These are phyloP conservation scores for Kluyveromyces aestuarii DNA, from an alignment of 805 yeast genomes.

Conservation along the genomic window DNA sequence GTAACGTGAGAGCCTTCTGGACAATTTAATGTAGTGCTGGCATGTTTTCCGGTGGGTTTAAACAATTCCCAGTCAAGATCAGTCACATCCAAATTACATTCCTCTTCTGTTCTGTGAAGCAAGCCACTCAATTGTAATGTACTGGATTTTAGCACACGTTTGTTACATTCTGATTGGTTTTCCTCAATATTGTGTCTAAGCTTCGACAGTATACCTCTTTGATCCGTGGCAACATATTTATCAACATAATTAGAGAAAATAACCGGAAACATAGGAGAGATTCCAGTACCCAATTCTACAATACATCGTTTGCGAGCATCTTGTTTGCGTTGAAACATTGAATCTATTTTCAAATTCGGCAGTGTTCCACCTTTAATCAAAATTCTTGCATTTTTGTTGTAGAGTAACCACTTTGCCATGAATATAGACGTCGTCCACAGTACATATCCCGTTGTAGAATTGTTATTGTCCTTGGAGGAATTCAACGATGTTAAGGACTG, in stretches of 20 bases:
- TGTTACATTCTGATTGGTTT: constrained; percentile 19
- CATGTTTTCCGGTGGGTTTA: constrained; percentile 1
- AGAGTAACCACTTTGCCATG: constrained; percentile 27
- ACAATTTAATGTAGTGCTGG: constrained; percentile 1
- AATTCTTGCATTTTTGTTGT: constrained; percentile 11
- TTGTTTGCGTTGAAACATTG: constrained; percentile 4
- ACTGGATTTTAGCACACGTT: constrained; percentile 5
- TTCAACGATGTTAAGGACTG: constrained; percentile 23
- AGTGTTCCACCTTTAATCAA: constrained; percentile 14
- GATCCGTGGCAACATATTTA: constrained; percentile 25
- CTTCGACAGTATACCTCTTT: constrained; percentile 22
- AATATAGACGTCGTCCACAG: constrained; percentile 28
- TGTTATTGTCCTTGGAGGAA: constrained; percentile 22
- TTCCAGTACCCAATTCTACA: constrained; percentile 28
- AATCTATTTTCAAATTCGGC: not conserved
- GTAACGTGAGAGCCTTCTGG: constrained; percentile 6
- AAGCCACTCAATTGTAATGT: not conserved
- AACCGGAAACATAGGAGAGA: constrained; percentile 22
- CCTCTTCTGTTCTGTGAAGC: constrained; percentile 1
- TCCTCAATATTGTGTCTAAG: constrained; percentile 19
- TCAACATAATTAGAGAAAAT: constrained; percentile 23
- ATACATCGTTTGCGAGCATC: constrained; percentile 6
- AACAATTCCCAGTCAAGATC: constrained; percentile 28
- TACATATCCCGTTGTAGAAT: constrained; percentile 31
- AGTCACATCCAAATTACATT: constrained; percentile 15